Evolutionary conservation across 2,329 filamentous ascomycete species (phyloP), one percentile per base, ranked within the genome.

Genomic region (Trichoderma breve): DNA sequence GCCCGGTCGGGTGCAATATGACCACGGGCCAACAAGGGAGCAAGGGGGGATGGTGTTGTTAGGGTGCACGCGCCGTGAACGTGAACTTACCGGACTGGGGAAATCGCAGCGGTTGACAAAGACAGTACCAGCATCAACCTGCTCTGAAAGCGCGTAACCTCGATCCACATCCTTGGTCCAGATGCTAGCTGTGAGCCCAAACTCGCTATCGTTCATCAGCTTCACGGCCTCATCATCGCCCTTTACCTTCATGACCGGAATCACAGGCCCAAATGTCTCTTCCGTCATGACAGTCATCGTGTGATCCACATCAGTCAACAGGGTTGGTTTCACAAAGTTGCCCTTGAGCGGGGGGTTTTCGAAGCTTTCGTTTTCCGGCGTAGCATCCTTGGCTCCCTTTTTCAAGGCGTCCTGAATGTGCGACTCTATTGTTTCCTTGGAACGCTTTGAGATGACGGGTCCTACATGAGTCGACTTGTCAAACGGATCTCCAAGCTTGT

Each of bases 101-200:
- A 90, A 98, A 81, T 98, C 95, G 79, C 93, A 94, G 77, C 95
- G 89, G 82, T 98, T 98, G 77, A 98, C 93, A 83, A 98, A 98
- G 63, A 98, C 95, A 2, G 95, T 98, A 55, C 95, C 95, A 60
- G 95, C 95, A 80, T 98, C 95, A 62, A 98, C 90, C 65, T 91
- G 86, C 70, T 96, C 91, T 51, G 92, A 89, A 67, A 98, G 86
- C 79, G 92, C 88, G 76, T 94, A 90, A 18, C 92, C 95, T 79
- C 87, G 91, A 60, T 84, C 86, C 3, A 90, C 89, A 79, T 98
- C 94, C 81, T 96, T 97, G 72, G 94, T 97, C 95, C 95, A 98
- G 77, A 98, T 94, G 78, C 94, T 97, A n/a, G 95, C 95, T 4
- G 95, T 98, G 73, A 98, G 86, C 6, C 95, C 95, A 79, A 97